Conservation (phyloP, 768 basidiomycete genomes). For the Crassisporium funariophilum region DNA sequence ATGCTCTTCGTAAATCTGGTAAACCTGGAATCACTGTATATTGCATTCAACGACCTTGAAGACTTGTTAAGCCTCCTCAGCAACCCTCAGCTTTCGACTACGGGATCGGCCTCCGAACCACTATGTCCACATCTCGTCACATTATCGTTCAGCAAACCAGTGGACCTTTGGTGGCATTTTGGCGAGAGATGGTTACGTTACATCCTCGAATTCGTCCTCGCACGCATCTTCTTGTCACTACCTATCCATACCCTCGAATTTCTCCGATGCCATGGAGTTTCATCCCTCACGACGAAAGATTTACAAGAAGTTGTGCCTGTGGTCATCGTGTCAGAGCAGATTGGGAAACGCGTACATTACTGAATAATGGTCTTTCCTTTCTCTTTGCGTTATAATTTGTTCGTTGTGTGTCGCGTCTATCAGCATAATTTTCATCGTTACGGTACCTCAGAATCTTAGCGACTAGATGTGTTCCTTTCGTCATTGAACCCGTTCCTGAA, state of each 20-base stretch:
- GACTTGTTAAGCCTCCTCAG: slow-evolving; percentile 25
- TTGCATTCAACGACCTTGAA: slow-evolving; percentile 32
- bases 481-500: no score
- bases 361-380: neutral
- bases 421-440: no score
- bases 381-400: neutral
- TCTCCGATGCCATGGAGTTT: slow-evolving; percentile 27
- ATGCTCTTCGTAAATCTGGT: slow-evolving; percentile 18
- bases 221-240: slow-evolving; percentile 12
- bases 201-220: slow-evolving; percentile 18
- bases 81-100: neutral
- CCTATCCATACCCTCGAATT: slow-evolving; percentile 28
- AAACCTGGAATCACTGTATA: slow-evolving; percentile 26
- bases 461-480: no score
- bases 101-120: neutral
- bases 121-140: slow-evolving; percentile 27
- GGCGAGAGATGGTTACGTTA: slow-evolving; percentile 28
- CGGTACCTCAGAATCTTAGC: no score
- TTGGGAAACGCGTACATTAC: neutral
- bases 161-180: slow-evolving; percentile 37
- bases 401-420: no score
- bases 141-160: slow-evolving; percentile 33
- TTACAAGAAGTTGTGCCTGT: slow-evolving; percentile 9
- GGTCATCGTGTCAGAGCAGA: slow-evolving; percentile 7
- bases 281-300: slow-evolving; percentile 1